These are phyloP conservation scores for Pseudopithomyces chartarum DNA, from an alignment of 2,329 filamentous ascomycete genomes.

Conservation along the genomic window DNA sequence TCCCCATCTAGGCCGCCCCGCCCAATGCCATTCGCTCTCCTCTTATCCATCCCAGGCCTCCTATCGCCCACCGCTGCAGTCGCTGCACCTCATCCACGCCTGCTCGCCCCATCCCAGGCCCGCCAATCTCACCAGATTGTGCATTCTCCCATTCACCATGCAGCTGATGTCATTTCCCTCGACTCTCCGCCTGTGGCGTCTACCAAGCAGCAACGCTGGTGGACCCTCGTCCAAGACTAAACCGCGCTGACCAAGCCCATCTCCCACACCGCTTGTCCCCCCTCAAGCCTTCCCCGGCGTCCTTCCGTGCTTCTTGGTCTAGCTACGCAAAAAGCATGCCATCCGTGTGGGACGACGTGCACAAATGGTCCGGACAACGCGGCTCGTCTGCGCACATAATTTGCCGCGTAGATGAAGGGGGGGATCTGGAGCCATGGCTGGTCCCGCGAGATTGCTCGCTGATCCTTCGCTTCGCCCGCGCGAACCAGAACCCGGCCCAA, in stretches of 20 bases:
- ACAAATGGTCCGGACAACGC: background rate
- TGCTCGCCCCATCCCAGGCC: background rate
- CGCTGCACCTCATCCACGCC: background rate
- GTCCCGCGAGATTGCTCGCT: constrained; percentile 10
- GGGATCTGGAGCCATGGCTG: background rate
- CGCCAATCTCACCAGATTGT: constrained; percentile 14
- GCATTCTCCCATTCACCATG: background rate
- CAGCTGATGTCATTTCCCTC: constrained; percentile 4
- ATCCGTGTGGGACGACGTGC: background rate
- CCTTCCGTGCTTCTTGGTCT: background rate
- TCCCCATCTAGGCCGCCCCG: constrained; percentile 5
- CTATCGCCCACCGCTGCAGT: background rate
- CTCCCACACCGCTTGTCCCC: constrained; percentile 1
- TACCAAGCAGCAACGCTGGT: background rate
- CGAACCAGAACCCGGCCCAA: background rate
- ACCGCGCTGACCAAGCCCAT: background rate
- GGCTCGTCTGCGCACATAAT: constrained; percentile 7
- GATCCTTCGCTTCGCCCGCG: constrained; percentile 9
- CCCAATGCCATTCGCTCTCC: background rate
- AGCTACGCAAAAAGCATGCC: background rate
- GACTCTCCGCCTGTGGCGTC: background rate
- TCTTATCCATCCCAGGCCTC: constrained; percentile 2
- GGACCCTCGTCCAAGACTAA: background rate
- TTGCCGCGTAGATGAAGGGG: constrained; percentile 7
- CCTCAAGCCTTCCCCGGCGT: background rate